Base-by-base conservation (phyloP, 1,284 basidiomycete species). In the Limonomyces culmigenus region DNA sequence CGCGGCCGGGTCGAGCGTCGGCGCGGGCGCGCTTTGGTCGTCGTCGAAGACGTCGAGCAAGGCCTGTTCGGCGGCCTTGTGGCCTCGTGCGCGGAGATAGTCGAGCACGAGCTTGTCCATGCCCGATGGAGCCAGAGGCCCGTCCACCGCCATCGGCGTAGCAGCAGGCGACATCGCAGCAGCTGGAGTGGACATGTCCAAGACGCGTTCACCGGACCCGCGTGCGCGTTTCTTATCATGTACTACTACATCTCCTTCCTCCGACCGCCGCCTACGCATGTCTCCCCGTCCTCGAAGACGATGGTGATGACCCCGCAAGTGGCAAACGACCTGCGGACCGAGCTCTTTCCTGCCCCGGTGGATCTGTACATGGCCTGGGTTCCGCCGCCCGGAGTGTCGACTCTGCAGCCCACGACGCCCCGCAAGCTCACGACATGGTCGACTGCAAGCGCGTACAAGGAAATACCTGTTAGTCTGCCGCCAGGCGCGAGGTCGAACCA, bases 21-120 rank as follows among this genome's bases (percentile, higher is more conserved):
- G 40, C 15, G 46, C 43, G 35, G 50, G 63, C 40, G 66, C 65
- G 38, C 74, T 70, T 14, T 69, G 67, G 13, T 59, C 56, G 23
- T 59, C 60, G 25, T 76, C 74, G 19, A 91, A 59, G 23, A 79
- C 71, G 33, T 78, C 74, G 19, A 73, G 63, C 45, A 91, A 63
- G 21, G 73, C 73, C 41, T 77, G 70, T 51, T 87, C 81, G 10
- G 85, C 84, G 31, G 68, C 63, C 46, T 69, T 64, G 55, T 88
- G 79, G 3, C 92, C 91, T 35, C 88, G 70, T 18, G 75, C 62
- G 37, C 77, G 76, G 34, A 95, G 66, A 54, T 93, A 96, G 39
- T 91, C 84, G 41, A 88, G 60, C 30, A 95, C 72, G 11, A 79
- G 59, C 39, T 70, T 70, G 39, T 80, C 79, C 11, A 59, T 53